These are phyloP conservation scores for Austroboletus eburneus DNA, from an alignment of 768 basidiomycete genomes.

Conservation along the genomic window DNA sequence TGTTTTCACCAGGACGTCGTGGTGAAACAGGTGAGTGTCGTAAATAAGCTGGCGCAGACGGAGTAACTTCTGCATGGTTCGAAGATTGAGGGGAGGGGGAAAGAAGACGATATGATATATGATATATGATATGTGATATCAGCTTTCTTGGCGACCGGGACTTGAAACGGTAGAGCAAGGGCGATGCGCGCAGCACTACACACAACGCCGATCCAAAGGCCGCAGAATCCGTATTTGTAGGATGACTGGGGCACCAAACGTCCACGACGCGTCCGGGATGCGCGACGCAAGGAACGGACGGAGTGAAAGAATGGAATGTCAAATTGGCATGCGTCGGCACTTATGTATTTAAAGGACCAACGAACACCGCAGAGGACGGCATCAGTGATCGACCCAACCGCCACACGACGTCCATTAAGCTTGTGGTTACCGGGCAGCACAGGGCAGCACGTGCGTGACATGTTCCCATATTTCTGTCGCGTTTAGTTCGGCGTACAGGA, in stretches of 20 bases:
- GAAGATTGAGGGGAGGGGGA: background rate
- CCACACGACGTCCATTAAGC: too few species aligned
- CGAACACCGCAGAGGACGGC: too few species aligned
- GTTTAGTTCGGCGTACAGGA: too few species aligned
- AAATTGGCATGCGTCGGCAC: background rate
- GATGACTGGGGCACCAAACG: too few species aligned
- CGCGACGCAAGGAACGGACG: background rate
- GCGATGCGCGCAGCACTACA: background rate
- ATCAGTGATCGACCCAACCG: background rate
- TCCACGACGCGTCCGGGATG: too few species aligned
- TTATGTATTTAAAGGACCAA: background rate
- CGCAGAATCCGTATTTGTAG: background rate
- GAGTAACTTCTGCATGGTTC: background rate
- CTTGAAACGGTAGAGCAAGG: background rate
- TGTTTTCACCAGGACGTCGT: background rate
- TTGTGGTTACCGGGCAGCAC: too few species aligned
- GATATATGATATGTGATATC: too few species aligned
- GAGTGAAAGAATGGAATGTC: background rate
- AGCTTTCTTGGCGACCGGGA: background rate
- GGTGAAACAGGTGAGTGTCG: background rate
- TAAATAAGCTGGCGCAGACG: background rate
- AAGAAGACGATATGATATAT: conserved; percentile 4
- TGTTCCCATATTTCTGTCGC: too few species aligned
- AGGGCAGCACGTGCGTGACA: too few species aligned
- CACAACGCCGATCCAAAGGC: background rate